Evolutionary conservation across 116 monocot genomes (phyloP).

Genomic region (Thalassia testudinum): DNA sequence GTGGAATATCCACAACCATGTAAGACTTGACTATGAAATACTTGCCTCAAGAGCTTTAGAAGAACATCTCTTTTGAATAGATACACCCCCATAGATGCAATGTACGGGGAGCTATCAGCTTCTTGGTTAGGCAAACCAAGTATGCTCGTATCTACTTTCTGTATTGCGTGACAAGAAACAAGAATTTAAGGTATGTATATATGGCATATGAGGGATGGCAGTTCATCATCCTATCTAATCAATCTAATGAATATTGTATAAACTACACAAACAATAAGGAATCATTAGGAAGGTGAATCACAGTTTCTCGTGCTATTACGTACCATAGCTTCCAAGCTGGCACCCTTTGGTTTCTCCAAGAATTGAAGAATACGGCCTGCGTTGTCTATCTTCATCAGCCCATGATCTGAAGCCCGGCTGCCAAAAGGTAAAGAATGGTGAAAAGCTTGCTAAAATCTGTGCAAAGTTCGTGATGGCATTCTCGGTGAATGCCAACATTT

Average conservation of each 20-base stretch:
- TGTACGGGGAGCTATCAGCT: constrained; percentile 46
- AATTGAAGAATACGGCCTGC: constrained; percentile 57
- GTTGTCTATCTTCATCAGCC: constrained; percentile 78
- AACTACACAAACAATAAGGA: not conserved
- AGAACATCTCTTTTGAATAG: constrained; percentile 68
- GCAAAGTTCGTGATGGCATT: not conserved
- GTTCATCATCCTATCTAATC: not conserved
- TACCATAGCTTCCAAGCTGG: constrained; percentile 72
- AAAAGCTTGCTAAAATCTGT: not conserved
- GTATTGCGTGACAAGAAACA: not conserved
- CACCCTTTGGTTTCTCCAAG: constrained; percentile 79
- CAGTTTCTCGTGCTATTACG: not conserved
- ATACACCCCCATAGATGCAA: constrained; percentile 97
- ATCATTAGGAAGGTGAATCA: not conserved
- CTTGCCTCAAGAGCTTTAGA: constrained; percentile 72
- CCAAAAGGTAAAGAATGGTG: not conserved
- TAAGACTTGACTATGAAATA: not conserved
- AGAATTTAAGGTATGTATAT: not conserved
- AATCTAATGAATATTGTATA: not conserved
- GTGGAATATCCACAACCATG: no score
- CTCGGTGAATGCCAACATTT: not conserved
- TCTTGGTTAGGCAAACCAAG: constrained; percentile 55
- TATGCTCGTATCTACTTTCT: constrained; percentile 61
- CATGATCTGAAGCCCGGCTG: constrained; percentile 87
- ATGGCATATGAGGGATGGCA: not conserved